These are phyloP conservation scores for Malus hybrid DNA, from an alignment of 331 rosid species.

Conservation along the genomic window DNA sequence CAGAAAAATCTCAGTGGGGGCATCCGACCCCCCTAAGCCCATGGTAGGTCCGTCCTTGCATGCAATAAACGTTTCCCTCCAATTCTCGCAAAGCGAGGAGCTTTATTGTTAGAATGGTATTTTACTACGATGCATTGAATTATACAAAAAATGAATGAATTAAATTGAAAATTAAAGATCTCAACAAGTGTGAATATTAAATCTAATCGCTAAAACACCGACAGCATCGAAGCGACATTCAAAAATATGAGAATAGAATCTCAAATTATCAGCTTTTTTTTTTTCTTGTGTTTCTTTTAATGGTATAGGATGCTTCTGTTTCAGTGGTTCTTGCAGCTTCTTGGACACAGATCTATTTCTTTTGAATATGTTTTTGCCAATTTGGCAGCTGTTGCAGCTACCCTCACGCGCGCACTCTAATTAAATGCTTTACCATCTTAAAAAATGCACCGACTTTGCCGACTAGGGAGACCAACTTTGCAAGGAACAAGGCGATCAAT, in stretches of 20 bases:
- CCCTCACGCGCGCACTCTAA: not conserved
- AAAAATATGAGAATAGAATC: conserved; percentile 7
- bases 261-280: not conserved
- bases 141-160: too few species aligned
- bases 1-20: too few species aligned
- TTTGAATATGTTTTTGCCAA: not conserved
- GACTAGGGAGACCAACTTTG: not conserved
- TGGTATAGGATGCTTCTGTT: conserved; percentile 15
- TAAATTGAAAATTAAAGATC: too few species aligned
- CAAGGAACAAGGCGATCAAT: not conserved
- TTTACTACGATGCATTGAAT: too few species aligned
- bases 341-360: not conserved
- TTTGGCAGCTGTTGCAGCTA: not conserved
- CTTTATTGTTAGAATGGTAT: accelerated
- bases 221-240: too few species aligned
- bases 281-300: not conserved
- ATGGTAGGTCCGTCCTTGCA: too few species aligned
- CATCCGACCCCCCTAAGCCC: too few species aligned
- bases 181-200: too few species aligned
- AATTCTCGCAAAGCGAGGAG: accelerated
- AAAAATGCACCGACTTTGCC: not conserved
- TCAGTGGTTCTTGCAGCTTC: not conserved
- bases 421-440: not conserved
- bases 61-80: too few species aligned
- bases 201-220: too few species aligned